phyloP scores from a whole-genome alignment of 169 alveolate species.

The Eimeria maxima region DNA sequence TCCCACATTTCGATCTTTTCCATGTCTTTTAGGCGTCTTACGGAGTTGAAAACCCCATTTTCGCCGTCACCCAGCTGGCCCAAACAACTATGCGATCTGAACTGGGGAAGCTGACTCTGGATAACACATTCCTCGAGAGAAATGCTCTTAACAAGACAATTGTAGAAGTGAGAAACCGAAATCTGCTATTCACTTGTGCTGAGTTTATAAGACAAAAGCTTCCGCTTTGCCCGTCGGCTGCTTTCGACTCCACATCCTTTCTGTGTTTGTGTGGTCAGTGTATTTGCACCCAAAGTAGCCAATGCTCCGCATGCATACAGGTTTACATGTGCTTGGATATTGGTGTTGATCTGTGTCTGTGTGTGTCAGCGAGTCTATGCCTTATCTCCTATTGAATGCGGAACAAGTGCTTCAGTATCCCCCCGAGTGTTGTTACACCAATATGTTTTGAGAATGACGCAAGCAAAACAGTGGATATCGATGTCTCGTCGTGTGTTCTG shows the following conservation, averaged over 20 bases:
- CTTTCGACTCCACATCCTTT: background rate
- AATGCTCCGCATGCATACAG: background rate
- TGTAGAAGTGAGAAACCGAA: constrained; percentile 89
- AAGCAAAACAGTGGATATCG: background rate
- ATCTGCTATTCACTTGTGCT: background rate
- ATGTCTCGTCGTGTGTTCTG: background rate
- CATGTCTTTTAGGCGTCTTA: constrained; percentile 92
- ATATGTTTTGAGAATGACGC: background rate
- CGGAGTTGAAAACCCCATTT: constrained; percentile 96
- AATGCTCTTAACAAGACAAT: constrained; percentile 94
- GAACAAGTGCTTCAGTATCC: background rate
- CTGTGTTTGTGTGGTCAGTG: background rate
- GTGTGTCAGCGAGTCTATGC: background rate
- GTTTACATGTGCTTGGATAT: background rate
- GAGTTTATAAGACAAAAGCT: background rate
- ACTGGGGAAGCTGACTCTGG: constrained; percentile 97
- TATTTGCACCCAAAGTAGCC: background rate
- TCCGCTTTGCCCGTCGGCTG: background rate
- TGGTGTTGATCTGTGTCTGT: no score
- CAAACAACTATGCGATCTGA: constrained; percentile 98
- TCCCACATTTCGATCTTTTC: background rate
- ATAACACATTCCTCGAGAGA: constrained; percentile 97
- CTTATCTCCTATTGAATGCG: background rate
- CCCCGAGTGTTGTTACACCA: background rate
- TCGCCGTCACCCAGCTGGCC: constrained; percentile 96